Evolutionary conservation across 108 stramenopile genomes (phyloP).

Genomic region (Cylindrotheca closterium): DNA sequence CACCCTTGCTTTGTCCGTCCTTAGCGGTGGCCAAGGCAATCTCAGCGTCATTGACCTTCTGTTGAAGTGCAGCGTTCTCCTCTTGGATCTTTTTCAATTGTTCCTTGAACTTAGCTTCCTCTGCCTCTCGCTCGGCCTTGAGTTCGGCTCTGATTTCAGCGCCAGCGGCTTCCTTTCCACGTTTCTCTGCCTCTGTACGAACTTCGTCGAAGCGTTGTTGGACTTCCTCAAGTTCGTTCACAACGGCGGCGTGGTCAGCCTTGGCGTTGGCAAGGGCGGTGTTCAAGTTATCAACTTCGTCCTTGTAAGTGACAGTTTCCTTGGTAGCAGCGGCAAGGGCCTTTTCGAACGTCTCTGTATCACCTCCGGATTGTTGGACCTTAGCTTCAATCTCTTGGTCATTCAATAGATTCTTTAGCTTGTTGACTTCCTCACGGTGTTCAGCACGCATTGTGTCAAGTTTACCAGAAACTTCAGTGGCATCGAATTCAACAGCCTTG

Average conservation of each 20-base stretch:
- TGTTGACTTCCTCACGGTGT: slow-evolving; percentile 61
- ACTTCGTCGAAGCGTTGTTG: slow-evolving; percentile 74
- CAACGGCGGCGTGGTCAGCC: slow-evolving; percentile 54
- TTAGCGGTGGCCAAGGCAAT: slow-evolving; percentile 40
- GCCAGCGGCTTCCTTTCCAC: slow-evolving; percentile 33
- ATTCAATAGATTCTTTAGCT: slow-evolving; percentile 50
- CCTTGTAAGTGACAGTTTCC: slow-evolving; percentile 46
- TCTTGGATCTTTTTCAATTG: slow-evolving; percentile 45
- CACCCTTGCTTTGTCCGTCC: slow-evolving; percentile 34
- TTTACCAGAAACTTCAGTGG: slow-evolving; percentile 23
- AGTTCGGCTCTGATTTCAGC: slow-evolving; percentile 37
- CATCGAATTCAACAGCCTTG: slow-evolving; percentile 73
- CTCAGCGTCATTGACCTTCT: slow-evolving; percentile 61
- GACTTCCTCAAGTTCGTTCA: slow-evolving; percentile 76
- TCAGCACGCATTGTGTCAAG: slow-evolving; percentile 53
- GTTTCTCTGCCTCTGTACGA: slow-evolving; percentile 44
- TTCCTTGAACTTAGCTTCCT: slow-evolving; percentile 35
- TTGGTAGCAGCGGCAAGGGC: slow-evolving; percentile 46
- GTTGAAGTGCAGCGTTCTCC: slow-evolving; percentile 60
- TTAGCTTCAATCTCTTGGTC: slow-evolving; percentile 40
- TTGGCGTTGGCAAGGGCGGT: slow-evolving; percentile 72
- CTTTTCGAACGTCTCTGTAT: slow-evolving; percentile 51
- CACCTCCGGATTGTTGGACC: slow-evolving; percentile 23
- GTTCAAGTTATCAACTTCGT: slow-evolving; percentile 63
- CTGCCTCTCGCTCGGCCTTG: slow-evolving; percentile 43